These are phyloP conservation scores for Colletotrichum tabaci DNA, from an alignment of 2,329 filamentous ascomycete genomes.

Conservation along the genomic window DNA sequence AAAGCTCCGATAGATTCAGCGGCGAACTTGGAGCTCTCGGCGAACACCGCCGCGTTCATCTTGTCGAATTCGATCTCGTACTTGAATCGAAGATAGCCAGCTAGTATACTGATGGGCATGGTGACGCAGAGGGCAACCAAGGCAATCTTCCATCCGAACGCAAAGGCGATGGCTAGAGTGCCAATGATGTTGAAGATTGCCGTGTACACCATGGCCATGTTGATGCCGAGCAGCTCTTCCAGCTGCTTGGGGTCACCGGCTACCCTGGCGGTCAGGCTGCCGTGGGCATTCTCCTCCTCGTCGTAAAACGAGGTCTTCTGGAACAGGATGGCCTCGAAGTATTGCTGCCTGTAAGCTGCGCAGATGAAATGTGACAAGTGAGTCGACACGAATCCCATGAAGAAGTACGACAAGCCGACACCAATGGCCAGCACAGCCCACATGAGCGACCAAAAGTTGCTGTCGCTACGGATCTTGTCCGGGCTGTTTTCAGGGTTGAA, in stretches of 20 bases:
- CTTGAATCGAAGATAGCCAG: conserved; percentile 66
- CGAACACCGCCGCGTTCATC: conserved; percentile 78
- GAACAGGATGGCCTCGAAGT: conserved; percentile 72
- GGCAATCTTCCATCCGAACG: conserved; percentile 83
- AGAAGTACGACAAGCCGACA: conserved; percentile 68
- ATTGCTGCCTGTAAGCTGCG: conserved; percentile 70
- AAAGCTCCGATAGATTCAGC: conserved; percentile 82
- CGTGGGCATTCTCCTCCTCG: conserved; percentile 70
- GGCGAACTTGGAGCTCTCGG: conserved; percentile 81
- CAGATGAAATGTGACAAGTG: conserved; percentile 64
- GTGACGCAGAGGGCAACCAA: conserved; percentile 76
- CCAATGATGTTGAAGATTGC: conserved; percentile 77
- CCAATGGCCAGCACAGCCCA: conserved; percentile 72
- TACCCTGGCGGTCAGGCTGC: conserved; percentile 71
- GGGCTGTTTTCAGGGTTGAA: conserved; percentile 57
- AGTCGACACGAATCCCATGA: conserved; percentile 61
- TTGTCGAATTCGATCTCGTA: conserved; percentile 78
- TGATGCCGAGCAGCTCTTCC: conserved; percentile 74
- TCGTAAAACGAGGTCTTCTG: conserved; percentile 75
- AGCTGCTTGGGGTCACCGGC: conserved; percentile 71
- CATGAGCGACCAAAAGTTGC: conserved; percentile 77
- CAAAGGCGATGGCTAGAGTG: conserved; percentile 76
- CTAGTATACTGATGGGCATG: conserved; percentile 63
- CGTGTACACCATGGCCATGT: conserved; percentile 74
- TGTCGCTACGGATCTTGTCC: conserved; percentile 56